Evolutionary conservation across 495 filamentous ascomycete species (phyloP), one percentile per base, ranked within the genome.

Genomic region (Mycothermus thermophilus): DNA sequence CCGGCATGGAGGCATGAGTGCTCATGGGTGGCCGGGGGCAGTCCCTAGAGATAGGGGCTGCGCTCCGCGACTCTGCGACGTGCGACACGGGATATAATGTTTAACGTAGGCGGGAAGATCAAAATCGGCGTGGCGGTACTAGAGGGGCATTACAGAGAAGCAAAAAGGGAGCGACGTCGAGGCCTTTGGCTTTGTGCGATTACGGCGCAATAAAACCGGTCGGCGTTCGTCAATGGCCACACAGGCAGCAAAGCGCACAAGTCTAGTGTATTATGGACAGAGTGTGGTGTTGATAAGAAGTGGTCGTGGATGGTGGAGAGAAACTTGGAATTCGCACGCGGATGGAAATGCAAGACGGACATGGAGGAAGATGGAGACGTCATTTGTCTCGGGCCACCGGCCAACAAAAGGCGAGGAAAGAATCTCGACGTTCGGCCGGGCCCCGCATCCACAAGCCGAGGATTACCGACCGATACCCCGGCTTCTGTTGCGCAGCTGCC

Each of bases 1-100:
- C 52, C 52, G 59, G 57, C 51, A 63, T 57, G 41, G 65, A 48
- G 53, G 49, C 65, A 66, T 71, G 54, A n/a, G n/a, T n/a, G 44
- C 59, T 57, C 38, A 59, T 43, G 47, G 63, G 51, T 6, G 36
- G 61, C 62, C 59, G 59, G 49, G 56, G 66, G 57, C 60, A 68
- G 70, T 52, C 58, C 62, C 56, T 47, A 50, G 46, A 31, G 35
- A 37, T 27, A 11, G 22, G 34, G 16, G 11, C 19, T 35, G 30
- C 44, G 40, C 38, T 45, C 41, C 30, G 41, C 33, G 30, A 41
- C 38, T 34, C n/a, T 25, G 37, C 32, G 35, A 37, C n/a, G 37
- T 19, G 30, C 34, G 33, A 14, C n/a, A 4, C 11, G n/a, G n/a
- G n/a, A n/a, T n/a, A n/a, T n/a, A n/a, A n/a, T n/a, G n/a, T n/a